phyloP scores from a whole-genome alignment of 1,284 basidiomycete species.

The Pseudomicrostroma phylloplanum region DNA sequence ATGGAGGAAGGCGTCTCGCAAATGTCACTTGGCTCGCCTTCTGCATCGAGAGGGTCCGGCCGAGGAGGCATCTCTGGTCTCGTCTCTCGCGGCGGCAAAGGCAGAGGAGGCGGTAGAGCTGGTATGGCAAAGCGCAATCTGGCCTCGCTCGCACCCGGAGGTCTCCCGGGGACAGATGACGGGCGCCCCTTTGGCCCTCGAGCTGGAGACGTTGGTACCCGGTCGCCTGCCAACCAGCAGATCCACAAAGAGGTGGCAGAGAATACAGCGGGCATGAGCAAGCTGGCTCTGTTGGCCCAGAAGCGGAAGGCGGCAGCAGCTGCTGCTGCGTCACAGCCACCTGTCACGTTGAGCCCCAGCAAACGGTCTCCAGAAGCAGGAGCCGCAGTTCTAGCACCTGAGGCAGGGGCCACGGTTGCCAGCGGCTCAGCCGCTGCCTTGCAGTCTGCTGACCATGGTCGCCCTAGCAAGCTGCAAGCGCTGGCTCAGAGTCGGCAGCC shows the following conservation, averaged over 20 bases:
- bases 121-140: constrained; percentile 32
- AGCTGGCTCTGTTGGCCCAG: constrained; percentile 8
- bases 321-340: constrained; percentile 8
- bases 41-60: no score
- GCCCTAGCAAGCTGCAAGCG: constrained; percentile 36
- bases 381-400: neutral
- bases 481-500: constrained; percentile 50
- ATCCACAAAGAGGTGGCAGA: neutral
- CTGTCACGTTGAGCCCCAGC: constrained; percentile 1
- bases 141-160: constrained; percentile 19
- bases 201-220: neutral
- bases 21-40: no score
- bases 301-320: constrained; percentile 16
- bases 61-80: constrained; percentile 23
- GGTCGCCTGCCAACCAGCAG: neutral
- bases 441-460: constrained; percentile 11
- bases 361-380: constrained; percentile 3
- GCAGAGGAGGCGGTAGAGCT: constrained; percentile 12
- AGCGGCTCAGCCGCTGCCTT: no score
- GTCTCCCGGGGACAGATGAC: constrained; percentile 7
- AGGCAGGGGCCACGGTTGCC: neutral
- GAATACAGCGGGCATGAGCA: constrained; percentile 2
- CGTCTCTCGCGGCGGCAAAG: constrained; percentile 16
- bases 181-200: neutral
- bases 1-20: no score